Evolutionary conservation across 164 flowering plant genomes (phyloP).

Genomic region (Malania oleifera): DNA sequence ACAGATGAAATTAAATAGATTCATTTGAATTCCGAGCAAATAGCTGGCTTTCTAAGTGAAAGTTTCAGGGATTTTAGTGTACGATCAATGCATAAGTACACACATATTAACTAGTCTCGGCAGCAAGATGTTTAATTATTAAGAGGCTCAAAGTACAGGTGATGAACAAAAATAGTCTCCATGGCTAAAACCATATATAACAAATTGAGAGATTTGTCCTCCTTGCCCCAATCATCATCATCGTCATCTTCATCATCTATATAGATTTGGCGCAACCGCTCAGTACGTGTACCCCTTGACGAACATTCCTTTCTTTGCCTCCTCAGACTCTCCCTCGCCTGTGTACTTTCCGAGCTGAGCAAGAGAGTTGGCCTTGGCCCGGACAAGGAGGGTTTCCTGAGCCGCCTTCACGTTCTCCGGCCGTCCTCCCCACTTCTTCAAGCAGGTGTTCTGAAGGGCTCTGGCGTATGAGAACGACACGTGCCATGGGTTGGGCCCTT

Average conservation of each 20-base stretch:
- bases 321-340: constrained; percentile 84
- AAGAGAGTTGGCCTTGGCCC: constrained; percentile 87
- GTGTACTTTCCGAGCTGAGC: constrained; percentile 94
- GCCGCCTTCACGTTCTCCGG: constrained; percentile 83
- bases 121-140: constrained; percentile 28
- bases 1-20: too few relatives aligned
- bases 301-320: constrained; percentile 76
- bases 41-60: neutral
- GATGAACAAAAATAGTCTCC: constrained; percentile 42
- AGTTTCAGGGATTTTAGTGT: neutral
- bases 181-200: constrained; percentile 31
- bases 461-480: constrained; percentile 93
- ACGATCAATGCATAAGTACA: neutral
- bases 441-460: constrained; percentile 88
- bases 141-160: constrained; percentile 33
- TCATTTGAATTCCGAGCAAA: neutral
- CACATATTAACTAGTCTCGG: constrained; percentile 8
- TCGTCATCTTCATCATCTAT: constrained; percentile 16
- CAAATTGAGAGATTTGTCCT: constrained; percentile 16
- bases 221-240: neutral
- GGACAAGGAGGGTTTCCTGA: constrained; percentile 56
- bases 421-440: constrained; percentile 89
- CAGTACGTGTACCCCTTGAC: constrained; percentile 84
- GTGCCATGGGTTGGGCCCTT: constrained; percentile 84
- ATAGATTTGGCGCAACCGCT: constrained; percentile 14